Conservation (phyloP, 345 rosid genomes). For the Eucalyptus leucophloia region DNA sequence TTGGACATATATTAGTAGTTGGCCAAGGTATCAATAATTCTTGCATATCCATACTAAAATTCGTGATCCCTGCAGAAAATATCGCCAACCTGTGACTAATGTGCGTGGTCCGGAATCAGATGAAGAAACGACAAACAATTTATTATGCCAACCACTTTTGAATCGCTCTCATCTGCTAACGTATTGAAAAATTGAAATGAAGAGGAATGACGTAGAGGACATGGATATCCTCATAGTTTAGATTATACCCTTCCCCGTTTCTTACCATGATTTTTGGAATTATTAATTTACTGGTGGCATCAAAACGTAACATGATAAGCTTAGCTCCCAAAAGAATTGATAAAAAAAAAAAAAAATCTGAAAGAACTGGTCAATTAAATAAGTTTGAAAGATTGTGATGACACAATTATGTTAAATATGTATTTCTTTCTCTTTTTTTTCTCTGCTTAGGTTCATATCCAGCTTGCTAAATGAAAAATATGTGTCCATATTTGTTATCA, state of each 20-base stretch:
- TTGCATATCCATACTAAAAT: neutral
- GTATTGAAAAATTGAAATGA: neutral
- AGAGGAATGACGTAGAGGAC: neutral
- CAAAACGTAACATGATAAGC: neutral
- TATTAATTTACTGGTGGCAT: neutral
- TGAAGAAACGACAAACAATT: neutral
- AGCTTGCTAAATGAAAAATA: neutral
- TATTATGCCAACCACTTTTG: neutral
- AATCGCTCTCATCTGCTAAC: neutral
- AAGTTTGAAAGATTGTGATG: neutral
- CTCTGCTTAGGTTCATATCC: neutral
- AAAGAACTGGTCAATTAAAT: neutral
- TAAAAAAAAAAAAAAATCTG: neutral
- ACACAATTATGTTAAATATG: neutral
- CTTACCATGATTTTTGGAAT: neutral
- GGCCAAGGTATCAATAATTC: neutral
- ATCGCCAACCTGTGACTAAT: neutral
- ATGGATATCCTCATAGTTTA: neutral
- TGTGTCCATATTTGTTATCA: neutral
- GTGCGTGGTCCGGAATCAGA: neutral
- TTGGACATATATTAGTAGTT: neutral
- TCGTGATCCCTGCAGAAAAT: neutral
- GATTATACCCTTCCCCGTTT: neutral
- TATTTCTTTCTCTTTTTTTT: neutral
- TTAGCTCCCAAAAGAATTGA: neutral